A percentile compares a stretch with the other conserved stretches of the same genome.
Evolutionary conservation across 129 eudicot species (phyloP).

Genomic region (Artemisia tridentata): DNA sequence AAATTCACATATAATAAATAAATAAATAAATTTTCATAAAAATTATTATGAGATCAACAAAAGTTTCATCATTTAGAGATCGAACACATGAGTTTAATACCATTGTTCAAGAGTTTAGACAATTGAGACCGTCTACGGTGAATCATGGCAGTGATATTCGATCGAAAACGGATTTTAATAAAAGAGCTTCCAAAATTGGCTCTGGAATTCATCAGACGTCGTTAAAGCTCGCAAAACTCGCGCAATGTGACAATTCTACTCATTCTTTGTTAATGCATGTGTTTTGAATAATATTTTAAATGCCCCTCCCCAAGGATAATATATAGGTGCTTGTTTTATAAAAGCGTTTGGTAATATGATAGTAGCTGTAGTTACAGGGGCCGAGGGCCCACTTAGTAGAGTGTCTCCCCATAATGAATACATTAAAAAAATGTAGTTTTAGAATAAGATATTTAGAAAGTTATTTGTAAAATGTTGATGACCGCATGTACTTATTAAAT

Average conservation of each 20-base stretch:
- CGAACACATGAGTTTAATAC: constrained; percentile 70
- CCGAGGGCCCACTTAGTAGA: too few relatives aligned
- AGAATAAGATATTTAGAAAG: too few relatives aligned
- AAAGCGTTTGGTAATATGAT: too few relatives aligned
- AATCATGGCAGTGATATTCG: constrained; percentile 37
- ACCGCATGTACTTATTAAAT: too few relatives aligned
- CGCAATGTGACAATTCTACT: constrained; percentile 62
- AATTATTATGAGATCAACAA: constrained; percentile 43
- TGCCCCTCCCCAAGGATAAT: too few relatives aligned
- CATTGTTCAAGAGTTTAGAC: constrained; percentile 44
- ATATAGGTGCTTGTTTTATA: too few relatives aligned
- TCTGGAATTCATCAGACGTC: constrained; percentile 92
- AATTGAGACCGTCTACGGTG: constrained; percentile 41
- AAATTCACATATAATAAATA: constrained; percentile 21
- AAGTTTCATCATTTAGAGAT: constrained; percentile 63
- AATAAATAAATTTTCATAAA: neutral
- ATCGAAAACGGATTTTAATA: constrained; percentile 81
- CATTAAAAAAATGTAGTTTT: too few relatives aligned
- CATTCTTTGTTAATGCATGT: too few relatives aligned
- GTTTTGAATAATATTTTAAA: too few relatives aligned
- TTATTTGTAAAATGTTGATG: too few relatives aligned
- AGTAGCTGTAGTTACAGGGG: too few relatives aligned
- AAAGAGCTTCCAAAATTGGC: constrained; percentile 84
- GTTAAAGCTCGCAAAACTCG: constrained; percentile 84
- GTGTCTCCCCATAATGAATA: too few relatives aligned